These are phyloP conservation scores for Acer campestre DNA, from an alignment of 345 rosid species.

Conservation along the genomic window DNA sequence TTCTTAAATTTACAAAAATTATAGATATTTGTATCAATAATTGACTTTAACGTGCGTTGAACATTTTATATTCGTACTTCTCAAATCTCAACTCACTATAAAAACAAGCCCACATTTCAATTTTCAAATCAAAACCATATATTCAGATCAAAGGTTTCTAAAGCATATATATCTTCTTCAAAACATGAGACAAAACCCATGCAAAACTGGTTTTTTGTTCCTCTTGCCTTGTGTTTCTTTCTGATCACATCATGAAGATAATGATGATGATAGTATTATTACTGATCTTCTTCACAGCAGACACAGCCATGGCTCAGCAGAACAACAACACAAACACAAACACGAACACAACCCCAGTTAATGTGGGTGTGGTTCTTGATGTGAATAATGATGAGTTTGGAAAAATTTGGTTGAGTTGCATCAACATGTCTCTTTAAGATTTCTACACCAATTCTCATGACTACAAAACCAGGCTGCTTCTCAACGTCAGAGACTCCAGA, in stretches of 20 bases:
- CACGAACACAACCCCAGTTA: constrained; percentile 23
- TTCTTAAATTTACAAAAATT: too few relatives aligned
- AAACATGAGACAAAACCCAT: not conserved
- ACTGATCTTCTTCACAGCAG: not conserved
- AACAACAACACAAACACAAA: constrained; percentile 8
- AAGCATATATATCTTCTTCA: too few relatives aligned
- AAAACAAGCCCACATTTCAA: not conserved
- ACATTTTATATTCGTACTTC: not conserved
- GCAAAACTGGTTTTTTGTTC: not conserved
- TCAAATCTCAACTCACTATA: not conserved
- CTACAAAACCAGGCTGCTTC: constrained; percentile 51
- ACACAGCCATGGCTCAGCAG: constrained; percentile 21
- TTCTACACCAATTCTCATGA: constrained; percentile 35
- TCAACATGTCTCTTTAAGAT: constrained; percentile 56
- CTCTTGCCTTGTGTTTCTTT: not conserved
- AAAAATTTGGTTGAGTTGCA: constrained; percentile 40
- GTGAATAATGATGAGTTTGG: constrained; percentile 16
- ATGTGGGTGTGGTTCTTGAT: constrained; percentile 58
- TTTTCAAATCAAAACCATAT: not conserved
- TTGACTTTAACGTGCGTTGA: too few relatives aligned
- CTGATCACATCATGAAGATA: not conserved
- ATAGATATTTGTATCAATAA: too few relatives aligned
- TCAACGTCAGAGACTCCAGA: constrained; percentile 42
- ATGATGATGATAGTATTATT: too few relatives aligned
- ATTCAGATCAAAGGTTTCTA: not conserved